Conservation (phyloP, 805 yeast species). For the Candida easanensis region DNA sequence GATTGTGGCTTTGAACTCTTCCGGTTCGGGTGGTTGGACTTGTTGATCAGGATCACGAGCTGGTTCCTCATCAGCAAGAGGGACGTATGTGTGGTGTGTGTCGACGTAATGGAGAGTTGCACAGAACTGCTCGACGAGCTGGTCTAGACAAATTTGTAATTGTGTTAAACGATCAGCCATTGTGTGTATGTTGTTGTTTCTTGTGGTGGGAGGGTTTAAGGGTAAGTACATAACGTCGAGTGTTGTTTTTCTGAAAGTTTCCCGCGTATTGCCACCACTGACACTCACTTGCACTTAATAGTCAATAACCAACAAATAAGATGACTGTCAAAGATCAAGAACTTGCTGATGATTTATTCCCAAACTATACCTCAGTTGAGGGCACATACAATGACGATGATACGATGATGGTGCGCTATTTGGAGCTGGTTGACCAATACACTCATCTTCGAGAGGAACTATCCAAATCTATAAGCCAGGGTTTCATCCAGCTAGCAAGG, state of each 20-base stretch:
- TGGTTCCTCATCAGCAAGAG: slow-evolving; percentile 46
- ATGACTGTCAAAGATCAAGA: slow-evolving; percentile 3
- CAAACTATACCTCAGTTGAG: slow-evolving; percentile 1
- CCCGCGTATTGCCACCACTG: too few relatives aligned
- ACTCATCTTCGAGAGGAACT: slow-evolving; percentile 2
- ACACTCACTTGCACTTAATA: too few relatives aligned
- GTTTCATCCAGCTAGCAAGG: slow-evolving; percentile 41
- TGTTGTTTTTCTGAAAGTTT: neutral
- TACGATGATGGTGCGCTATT: neutral
- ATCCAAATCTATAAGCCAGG: slow-evolving; percentile 23
- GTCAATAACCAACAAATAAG: too few relatives aligned
- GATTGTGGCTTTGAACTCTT: slow-evolving; percentile 42
- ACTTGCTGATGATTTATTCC: slow-evolving; percentile 17
- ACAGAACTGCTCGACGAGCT: slow-evolving; percentile 73
- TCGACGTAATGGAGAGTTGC: slow-evolving; percentile 80
- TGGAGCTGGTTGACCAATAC: slow-evolving; percentile 19
- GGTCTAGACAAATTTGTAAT: slow-evolving; percentile 81
- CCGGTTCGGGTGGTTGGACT: slow-evolving; percentile 48
- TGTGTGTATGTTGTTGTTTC: neutral
- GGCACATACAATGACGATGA: neutral
- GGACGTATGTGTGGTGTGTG: slow-evolving; percentile 61
- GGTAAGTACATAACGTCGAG: neutral
- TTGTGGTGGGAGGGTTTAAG: neutral
- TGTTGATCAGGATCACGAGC: slow-evolving; percentile 61
- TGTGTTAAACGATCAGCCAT: slow-evolving; percentile 89